Percentiles rank a stretch among this genome's conserved stretches.
Conservation (phyloP, 345 rosid genomes). For the Balakata baccata region DNA sequence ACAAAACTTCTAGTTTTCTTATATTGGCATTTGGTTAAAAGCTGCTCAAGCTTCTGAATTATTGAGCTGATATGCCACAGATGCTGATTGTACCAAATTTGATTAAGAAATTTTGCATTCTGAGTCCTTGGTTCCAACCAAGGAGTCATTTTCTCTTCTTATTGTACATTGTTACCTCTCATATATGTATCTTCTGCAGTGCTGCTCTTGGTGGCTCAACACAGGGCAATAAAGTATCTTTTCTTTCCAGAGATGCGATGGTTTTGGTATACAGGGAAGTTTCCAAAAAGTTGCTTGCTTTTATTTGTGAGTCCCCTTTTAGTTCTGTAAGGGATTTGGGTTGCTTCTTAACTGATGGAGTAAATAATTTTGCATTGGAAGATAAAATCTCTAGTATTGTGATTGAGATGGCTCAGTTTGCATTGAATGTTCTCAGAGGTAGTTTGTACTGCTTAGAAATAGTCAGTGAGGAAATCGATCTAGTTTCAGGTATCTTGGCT, state of each 20-base stretch:
- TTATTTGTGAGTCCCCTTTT: conserved; percentile 59
- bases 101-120: background rate
- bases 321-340: conserved; percentile 54
- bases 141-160: background rate
- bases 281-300: conserved; percentile 46
- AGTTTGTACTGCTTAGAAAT: conserved; percentile 56
- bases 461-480: conserved; percentile 49
- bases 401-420: conserved; percentile 51
- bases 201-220: conserved; percentile 73
- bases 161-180: conserved; percentile 13
- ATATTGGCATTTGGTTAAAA: background rate
- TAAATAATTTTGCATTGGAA: conserved; percentile 28
- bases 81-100: background rate
- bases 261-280: conserved; percentile 47
- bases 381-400: conserved; percentile 26
- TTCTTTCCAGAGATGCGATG: conserved; percentile 54
- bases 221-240: conserved; percentile 42
- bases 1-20: background rate
- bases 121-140: background rate
- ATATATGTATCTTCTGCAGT: conserved; percentile 46
- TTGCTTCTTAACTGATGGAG: conserved; percentile 35
- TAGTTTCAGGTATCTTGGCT: conserved; percentile 56
- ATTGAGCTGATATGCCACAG: background rate
- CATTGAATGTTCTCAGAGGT: conserved; percentile 58
- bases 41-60: background rate